Evolutionary conservation across 169 alveolate species (phyloP).

Genomic region (Cryptosporidium felis): DNA sequence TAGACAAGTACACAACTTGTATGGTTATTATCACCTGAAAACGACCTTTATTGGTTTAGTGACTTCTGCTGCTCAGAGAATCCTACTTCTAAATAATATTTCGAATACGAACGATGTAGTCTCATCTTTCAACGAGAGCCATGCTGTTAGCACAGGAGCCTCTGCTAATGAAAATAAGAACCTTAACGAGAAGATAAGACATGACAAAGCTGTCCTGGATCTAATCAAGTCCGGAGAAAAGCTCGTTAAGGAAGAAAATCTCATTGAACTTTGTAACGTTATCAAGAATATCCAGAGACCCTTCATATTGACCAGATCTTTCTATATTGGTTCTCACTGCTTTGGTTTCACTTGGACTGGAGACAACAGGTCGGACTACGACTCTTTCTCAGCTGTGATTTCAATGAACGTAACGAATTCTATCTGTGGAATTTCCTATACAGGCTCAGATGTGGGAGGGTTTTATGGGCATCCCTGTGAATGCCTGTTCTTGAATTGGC

Average conservation of each 20-base stretch:
- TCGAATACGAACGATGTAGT: conserved; percentile 62
- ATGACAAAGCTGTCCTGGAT: conserved; percentile 3
- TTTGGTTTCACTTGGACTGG: conserved; percentile 92
- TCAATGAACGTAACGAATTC: conserved; percentile 85
- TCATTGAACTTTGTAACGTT: background rate
- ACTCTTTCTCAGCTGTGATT: conserved; percentile 78
- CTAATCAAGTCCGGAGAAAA: background rate
- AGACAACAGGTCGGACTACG: conserved; percentile 86
- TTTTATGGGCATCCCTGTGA: conserved; percentile 86
- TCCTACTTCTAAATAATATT: background rate
- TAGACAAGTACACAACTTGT: conserved; percentile 76
- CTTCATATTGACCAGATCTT: conserved; percentile 86
- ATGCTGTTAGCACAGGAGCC: background rate
- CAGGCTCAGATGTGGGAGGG: conserved; percentile 93
- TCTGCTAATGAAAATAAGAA: background rate
- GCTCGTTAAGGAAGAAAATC: conserved; percentile 4
- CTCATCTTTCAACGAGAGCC: conserved; percentile 11
- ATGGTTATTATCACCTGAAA: conserved; percentile 73
- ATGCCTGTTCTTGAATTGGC: conserved; percentile 88
- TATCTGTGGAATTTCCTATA: conserved; percentile 83
- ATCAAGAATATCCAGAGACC: conserved; percentile 79
- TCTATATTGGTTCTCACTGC: conserved; percentile 84
- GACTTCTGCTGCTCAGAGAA: conserved; percentile 74
- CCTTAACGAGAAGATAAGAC: conserved; percentile 23
- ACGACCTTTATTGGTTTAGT: conserved; percentile 83